phyloP scores from a whole-genome alignment of 805 yeast species.

The Ogataea kodamae region DNA sequence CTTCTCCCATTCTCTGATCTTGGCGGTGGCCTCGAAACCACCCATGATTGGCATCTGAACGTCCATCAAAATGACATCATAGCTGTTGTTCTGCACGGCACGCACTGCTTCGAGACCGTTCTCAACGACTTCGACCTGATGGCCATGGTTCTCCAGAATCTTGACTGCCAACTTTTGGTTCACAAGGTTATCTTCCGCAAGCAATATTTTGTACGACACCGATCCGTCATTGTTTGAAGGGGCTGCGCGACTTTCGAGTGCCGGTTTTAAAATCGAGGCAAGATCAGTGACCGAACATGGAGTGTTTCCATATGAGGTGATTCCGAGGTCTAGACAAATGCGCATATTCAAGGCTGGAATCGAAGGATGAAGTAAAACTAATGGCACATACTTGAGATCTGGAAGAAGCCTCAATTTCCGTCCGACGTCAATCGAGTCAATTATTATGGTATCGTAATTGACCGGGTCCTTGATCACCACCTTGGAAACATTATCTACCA shows the following conservation, averaged over 20 bases:
- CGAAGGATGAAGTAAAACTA: slow-evolving; percentile 72
- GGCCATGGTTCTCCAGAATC: slow-evolving; percentile 82
- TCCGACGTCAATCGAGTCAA: slow-evolving; percentile 76
- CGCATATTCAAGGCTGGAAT: slow-evolving; percentile 77
- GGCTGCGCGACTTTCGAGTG: slow-evolving; percentile 76
- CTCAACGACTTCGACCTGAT: slow-evolving; percentile 78
- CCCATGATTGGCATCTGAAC: slow-evolving; percentile 97
- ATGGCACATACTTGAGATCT: slow-evolving; percentile 80
- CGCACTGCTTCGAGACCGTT: slow-evolving; percentile 82
- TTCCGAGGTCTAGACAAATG: slow-evolving; percentile 79
- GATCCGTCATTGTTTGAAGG: slow-evolving; percentile 79
- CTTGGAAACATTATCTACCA: slow-evolving; percentile 47
- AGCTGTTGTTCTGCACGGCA: slow-evolving; percentile 61
- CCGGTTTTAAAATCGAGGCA: slow-evolving; percentile 81
- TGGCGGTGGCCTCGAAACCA: slow-evolving; percentile 87
- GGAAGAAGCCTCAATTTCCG: slow-evolving; percentile 63
- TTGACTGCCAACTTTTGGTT: slow-evolving; percentile 85
- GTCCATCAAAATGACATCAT: slow-evolving; percentile 86
- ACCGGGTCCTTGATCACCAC: slow-evolving; percentile 55
- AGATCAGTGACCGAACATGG: slow-evolving; percentile 81
- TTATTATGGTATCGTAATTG: slow-evolving; percentile 75
- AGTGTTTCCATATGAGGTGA: slow-evolving; percentile 83
- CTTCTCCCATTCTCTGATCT: slow-evolving; percentile 84
- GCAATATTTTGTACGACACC: slow-evolving; percentile 64
- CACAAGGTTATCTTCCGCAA: slow-evolving; percentile 85